Conservation (phyloP, 225 moss, liverwort and hornwort species). For the Polytrichum formosum region DNA sequence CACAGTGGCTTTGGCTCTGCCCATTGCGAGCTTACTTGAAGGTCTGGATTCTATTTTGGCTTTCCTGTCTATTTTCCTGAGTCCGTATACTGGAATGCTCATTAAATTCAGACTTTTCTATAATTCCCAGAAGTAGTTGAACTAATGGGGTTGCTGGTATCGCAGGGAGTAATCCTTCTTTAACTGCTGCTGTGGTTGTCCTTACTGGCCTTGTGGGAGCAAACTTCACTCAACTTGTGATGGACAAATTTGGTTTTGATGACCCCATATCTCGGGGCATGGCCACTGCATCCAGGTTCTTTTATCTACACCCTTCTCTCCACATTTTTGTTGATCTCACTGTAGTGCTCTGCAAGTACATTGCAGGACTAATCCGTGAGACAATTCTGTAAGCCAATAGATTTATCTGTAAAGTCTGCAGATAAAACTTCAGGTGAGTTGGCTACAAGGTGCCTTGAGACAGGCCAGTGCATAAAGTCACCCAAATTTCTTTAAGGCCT, state of each 20-base stretch:
- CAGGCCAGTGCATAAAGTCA: too few relatives aligned
- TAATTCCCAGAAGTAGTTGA: too few relatives aligned
- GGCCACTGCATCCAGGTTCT: slow-evolving; percentile 94
- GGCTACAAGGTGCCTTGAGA: too few relatives aligned
- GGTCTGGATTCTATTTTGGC: slow-evolving; percentile 33
- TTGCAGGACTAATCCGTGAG: too few relatives aligned
- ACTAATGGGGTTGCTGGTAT: background rate
- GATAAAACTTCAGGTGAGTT: too few relatives aligned
- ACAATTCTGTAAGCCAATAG: too few relatives aligned
- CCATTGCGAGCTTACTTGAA: slow-evolving; percentile 87
- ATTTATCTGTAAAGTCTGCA: too few relatives aligned
- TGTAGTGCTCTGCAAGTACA: too few relatives aligned
- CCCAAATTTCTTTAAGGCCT: too few relatives aligned
- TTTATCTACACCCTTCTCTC: slow-evolving; percentile 3
- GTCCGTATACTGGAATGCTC: slow-evolving; percentile 9
- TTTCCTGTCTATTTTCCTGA: background rate
- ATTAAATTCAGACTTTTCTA: too few relatives aligned
- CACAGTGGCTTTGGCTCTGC: slow-evolving; percentile 97
- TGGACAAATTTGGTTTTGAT: slow-evolving; percentile 83
- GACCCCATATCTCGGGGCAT: slow-evolving; percentile 95
- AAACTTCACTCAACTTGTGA: slow-evolving; percentile 78
- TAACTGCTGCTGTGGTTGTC: slow-evolving; percentile 94
- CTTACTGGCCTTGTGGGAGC: slow-evolving; percentile 95
- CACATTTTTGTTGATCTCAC: background rate
- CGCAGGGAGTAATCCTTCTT: slow-evolving; percentile 79